Evolutionary conservation across 108 stramenopile species (phyloP).

Genomic region (Schizochytrium sp.): DNA sequence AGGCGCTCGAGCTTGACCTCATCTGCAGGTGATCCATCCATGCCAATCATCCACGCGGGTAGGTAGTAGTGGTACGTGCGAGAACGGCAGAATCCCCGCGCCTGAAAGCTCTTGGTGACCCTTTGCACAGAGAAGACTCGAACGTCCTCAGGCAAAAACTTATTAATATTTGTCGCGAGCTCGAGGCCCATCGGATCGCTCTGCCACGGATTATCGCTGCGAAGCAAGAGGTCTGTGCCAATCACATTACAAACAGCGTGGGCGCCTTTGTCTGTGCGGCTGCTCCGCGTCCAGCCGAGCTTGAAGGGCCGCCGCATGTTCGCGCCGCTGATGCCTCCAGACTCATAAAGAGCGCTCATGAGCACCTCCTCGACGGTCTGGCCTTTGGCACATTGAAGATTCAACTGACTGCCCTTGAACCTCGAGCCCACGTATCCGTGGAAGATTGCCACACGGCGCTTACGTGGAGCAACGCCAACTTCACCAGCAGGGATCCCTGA

Average conservation of each 20-base stretch:
- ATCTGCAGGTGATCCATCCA: neutral
- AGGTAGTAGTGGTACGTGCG: constrained; percentile 56
- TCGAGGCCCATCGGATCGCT: neutral
- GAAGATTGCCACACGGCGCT: constrained; percentile 46
- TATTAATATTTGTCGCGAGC: neutral
- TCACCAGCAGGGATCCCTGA: neutral
- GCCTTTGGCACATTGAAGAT: neutral
- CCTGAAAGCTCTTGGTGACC: constrained; percentile 53
- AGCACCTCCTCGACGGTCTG: constrained; percentile 39
- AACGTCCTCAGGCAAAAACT: neutral
- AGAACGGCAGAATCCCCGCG: constrained; percentile 33
- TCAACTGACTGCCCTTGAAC: constrained; percentile 25
- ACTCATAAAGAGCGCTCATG: constrained; percentile 18
- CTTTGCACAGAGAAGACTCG: constrained; percentile 49
- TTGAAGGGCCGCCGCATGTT: neutral
- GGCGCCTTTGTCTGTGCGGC: constrained; percentile 48
- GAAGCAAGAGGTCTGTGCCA: neutral
- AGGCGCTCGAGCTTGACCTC: neutral
- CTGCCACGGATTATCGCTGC: neutral
- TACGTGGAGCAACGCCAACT: neutral
- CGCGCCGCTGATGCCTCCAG: constrained; percentile 36
- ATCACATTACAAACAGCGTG: constrained; percentile 21
- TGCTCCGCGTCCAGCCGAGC: constrained; percentile 45
- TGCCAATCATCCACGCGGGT: constrained; percentile 33
- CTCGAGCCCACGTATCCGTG: constrained; percentile 50